These are phyloP conservation scores for Rhizophora mangle DNA, from an alignment of 345 rosid genomes.

Conservation along the genomic window DNA sequence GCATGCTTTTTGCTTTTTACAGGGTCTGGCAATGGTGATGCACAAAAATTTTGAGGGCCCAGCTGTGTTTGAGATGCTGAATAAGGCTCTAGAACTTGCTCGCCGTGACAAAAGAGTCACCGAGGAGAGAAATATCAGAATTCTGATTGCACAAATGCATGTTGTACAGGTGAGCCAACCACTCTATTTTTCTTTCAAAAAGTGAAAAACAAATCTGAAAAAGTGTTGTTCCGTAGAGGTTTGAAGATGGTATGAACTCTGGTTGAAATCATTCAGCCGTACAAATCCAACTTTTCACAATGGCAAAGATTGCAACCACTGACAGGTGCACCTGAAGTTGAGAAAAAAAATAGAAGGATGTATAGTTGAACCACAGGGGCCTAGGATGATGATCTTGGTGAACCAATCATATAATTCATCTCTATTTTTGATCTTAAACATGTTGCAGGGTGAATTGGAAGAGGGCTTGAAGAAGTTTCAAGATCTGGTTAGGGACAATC, in stretches of 20 bases:
- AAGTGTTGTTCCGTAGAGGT: background rate
- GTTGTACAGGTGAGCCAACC: constrained; percentile 52
- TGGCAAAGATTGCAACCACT: background rate
- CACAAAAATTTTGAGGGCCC: constrained; percentile 74
- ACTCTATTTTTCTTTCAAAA: constrained; percentile 2
- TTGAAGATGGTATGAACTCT: background rate
- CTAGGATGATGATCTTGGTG: background rate
- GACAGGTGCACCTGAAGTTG: background rate
- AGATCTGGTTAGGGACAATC: constrained; percentile 65
- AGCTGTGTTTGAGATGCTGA: constrained; percentile 79
- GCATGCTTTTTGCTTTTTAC: constrained; percentile 10
- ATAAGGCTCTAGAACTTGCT: constrained; percentile 63
- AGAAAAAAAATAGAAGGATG: background rate
- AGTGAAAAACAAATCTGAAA: background rate
- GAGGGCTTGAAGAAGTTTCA: constrained; percentile 71
- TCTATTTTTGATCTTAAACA: background rate
- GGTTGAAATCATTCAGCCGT: too few species aligned
- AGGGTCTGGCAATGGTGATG: constrained; percentile 95
- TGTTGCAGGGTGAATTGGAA: constrained; percentile 67
- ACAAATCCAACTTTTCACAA: too few species aligned
- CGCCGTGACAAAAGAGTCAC: constrained; percentile 49
- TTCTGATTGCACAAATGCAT: constrained; percentile 85
- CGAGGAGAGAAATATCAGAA: constrained; percentile 79
- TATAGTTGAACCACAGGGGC: background rate
- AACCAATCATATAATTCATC: background rate